These are phyloP conservation scores for Prosopis cineraria DNA, from an alignment of 306 rosid genomes.

Conservation along the genomic window DNA sequence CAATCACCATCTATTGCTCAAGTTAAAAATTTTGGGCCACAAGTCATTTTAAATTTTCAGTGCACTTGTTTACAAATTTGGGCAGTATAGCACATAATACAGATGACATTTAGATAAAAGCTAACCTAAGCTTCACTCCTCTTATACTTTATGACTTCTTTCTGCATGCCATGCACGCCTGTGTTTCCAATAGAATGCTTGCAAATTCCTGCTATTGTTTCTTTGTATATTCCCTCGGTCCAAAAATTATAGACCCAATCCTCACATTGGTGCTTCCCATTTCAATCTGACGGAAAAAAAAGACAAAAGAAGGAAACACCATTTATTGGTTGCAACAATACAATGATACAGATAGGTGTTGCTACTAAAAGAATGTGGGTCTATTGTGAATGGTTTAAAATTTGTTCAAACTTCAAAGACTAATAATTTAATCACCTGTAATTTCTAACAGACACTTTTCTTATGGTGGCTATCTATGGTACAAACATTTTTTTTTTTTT, in stretches of 20 bases:
- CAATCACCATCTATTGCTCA: not conserved
- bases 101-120: too few species aligned
- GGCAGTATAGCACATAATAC: too few species aligned
- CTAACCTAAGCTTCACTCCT: too few species aligned
- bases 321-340: not conserved
- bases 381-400: not conserved
- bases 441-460: constrained; percentile 4
- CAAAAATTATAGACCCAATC: constrained; percentile 90
- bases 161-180: too few species aligned
- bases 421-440: not conserved
- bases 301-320: constrained; percentile 8
- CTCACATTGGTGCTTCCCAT: constrained; percentile 93
- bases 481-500: not conserved
- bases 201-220: constrained; percentile 40
- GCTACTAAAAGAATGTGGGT: constrained; percentile 6
- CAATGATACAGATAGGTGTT: not conserved
- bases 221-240: constrained; percentile 88
- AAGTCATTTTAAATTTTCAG: not conserved
- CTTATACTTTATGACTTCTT: too few species aligned
- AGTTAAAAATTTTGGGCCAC: not conserved
- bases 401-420: not conserved
- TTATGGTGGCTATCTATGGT: not conserved
- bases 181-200: not conserved
- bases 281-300: constrained; percentile 70
- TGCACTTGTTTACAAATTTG: not conserved